Evolutionary conservation across 2,329 filamentous ascomycete genomes (phyloP).

Genomic region (Cladosporium cucumerinum): DNA sequence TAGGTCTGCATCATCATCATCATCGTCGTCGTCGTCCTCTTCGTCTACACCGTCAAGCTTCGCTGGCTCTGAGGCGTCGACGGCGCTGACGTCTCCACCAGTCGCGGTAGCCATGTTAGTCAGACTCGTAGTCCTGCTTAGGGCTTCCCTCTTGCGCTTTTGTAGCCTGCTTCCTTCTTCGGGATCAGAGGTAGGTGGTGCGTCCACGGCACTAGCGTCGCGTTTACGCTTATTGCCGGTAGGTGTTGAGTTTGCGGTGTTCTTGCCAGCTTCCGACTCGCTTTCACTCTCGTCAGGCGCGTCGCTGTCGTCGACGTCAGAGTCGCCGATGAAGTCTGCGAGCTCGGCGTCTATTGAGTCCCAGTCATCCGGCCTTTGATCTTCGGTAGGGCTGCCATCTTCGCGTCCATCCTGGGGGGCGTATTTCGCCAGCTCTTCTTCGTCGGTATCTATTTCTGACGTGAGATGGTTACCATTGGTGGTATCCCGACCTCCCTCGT

Average conservation of each 20-base stretch:
- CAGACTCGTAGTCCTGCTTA: constrained; percentile 46
- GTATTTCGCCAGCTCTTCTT: constrained; percentile 46
- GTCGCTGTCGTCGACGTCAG: constrained; percentile 50
- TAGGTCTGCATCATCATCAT: constrained; percentile 48
- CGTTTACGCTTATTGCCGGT: constrained; percentile 32
- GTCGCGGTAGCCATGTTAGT: constrained; percentile 40
- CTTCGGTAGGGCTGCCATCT: constrained; percentile 30
- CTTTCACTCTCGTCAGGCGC: constrained; percentile 37
- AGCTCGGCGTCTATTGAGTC: constrained; percentile 64
- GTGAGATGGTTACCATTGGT: constrained; percentile 26
- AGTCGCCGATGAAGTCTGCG: constrained; percentile 56
- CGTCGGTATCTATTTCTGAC: constrained; percentile 32
- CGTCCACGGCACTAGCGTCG: constrained; percentile 31
- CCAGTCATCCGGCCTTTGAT: constrained; percentile 38
- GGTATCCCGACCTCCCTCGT: constrained; percentile 25
- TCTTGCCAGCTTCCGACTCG: constrained; percentile 2
- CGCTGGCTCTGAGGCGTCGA: constrained; percentile 44
- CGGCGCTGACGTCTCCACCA: constrained; percentile 36
- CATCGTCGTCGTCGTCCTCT: constrained; percentile 23
- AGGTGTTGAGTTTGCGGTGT: constrained; percentile 21
- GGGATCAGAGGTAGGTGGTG: constrained; percentile 36
- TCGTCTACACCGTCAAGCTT: constrained; percentile 27
- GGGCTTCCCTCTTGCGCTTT: constrained; percentile 47
- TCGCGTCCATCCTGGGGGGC: constrained; percentile 43
- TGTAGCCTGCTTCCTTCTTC: constrained; percentile 45